Evolutionary conservation across 257 asterid genomes (phyloP).

Genomic region (Nicotiana undulata): DNA sequence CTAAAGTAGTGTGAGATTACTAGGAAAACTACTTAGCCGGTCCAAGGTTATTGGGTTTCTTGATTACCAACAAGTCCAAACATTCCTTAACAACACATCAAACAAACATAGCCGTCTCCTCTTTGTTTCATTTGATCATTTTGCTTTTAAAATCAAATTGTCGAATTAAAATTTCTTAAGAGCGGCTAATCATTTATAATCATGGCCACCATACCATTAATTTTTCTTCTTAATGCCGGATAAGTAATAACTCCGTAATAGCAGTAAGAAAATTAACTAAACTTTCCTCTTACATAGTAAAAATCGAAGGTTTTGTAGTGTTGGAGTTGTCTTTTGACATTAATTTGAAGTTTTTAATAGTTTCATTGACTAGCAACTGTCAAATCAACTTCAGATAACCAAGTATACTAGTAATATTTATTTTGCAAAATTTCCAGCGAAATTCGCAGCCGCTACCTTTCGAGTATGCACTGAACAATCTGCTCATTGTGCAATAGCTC

Average conservation of each 20-base stretch:
- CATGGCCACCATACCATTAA: background rate
- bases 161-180: background rate
- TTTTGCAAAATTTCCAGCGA: too few species aligned
- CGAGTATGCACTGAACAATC: too few species aligned
- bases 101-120: slow-evolving; percentile 41
- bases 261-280: background rate
- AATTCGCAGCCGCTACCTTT: too few species aligned
- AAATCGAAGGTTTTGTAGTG: background rate
- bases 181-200: slow-evolving; percentile 5
- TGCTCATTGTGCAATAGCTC: too few species aligned
- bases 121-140: background rate
- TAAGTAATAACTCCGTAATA: background rate
- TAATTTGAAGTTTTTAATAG: background rate
- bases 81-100: slow-evolving; percentile 26
- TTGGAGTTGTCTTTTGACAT: background rate
- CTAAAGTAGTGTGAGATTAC: background rate
- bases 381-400: too few species aligned
- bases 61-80: slow-evolving; percentile 18
- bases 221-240: background rate
- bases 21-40: slow-evolving; percentile 5
- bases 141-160: background rate
- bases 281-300: background rate
- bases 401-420: too few species aligned
- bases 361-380: background rate
- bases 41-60: slow-evolving; percentile 28